Base-by-base conservation (phyloP, 2,329 filamentous ascomycete genomes). In the Tolypocladium guangdongense region DNA sequence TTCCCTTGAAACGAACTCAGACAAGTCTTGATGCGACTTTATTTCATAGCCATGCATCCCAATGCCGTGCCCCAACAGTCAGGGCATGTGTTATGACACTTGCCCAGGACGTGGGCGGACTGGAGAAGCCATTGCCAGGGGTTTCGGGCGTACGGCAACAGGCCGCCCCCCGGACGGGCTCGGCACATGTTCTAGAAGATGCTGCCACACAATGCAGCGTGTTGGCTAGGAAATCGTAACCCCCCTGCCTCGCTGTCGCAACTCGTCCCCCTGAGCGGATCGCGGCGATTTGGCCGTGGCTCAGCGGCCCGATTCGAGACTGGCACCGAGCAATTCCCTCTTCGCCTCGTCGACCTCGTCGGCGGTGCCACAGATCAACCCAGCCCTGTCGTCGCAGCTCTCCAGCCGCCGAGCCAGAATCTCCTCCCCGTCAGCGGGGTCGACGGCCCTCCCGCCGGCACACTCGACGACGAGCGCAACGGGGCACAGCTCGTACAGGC, bases 401-500 rank as follows among this genome's bases (percentile, higher is more conserved):
- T 53, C 60, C 10, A 78, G 57, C 3, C 59, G 53, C 47, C 54
- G 65, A 1, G 68, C 70, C 35, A 82, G 59, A 6, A 81, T 68
- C 14, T 68, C 62, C 2, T 46, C 55, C 0, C 76, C 76, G 18
- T 69, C 64, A 0, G 54, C 63, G 0, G 78, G 72, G 56, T 83
- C 78, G 0, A 83, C 61, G 0, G 81, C 82, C 50, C 60, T 65
- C 0, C 82, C 82, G 0, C 81, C 81, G 0, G 78, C 80, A 55
- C 80, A 82, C 64, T 84, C 82, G 1, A 84, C 58, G 2, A 84
- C 64, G 30, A 85, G 65, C 0, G 81, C 81, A n/a, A 85, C 64
- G 1, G 82, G 82, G 48, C 73, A 74, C 22, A 85, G 61, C 66
- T 85, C 82, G 55, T 81, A 85, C 32, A 84, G 64, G 7, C 76